Percentiles rank a stretch among this genome's conserved stretches.
Conservation (phyloP, 225 moss, liverwort and hornwort genomes). For the Marchantia polymorpha region DNA sequence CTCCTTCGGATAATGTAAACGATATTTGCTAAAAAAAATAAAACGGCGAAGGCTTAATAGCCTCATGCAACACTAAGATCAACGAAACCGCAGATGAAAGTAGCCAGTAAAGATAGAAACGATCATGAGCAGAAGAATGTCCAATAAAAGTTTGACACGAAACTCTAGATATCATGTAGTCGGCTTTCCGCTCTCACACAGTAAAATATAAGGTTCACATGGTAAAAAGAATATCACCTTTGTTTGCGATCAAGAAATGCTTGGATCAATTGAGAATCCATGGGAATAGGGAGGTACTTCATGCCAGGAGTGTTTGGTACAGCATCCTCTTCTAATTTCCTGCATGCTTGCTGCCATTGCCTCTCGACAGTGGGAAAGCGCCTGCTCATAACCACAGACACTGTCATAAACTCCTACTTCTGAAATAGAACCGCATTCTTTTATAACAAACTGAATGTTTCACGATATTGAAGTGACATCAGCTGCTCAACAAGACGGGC, state of each 20-base stretch:
- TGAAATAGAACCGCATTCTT: background rate
- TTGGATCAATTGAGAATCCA: slow-evolving; percentile 61
- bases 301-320: slow-evolving; percentile 16
- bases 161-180: background rate
- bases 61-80: background rate
- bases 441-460: background rate
- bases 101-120: background rate
- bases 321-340: slow-evolving; percentile 25
- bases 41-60: background rate
- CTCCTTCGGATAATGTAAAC: background rate
- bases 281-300: slow-evolving; percentile 55
- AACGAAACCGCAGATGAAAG: background rate
- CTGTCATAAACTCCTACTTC: background rate
- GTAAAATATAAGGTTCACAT: background rate
- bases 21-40: background rate
- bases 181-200: background rate
- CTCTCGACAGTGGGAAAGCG: slow-evolving; percentile 94
- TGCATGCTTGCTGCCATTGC: slow-evolving; percentile 75
- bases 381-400: slow-evolving; percentile 29
- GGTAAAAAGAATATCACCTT: slow-evolving; percentile 12
- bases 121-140: background rate
- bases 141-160: background rate
- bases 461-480: background rate
- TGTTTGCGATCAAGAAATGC: slow-evolving; percentile 51
- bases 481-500: background rate